Percentiles rank a stretch among this genome's conserved stretches.
phyloP scores from a whole-genome alignment of 2,329 filamentous ascomycete genomes.

The Colletotrichum sp. region DNA sequence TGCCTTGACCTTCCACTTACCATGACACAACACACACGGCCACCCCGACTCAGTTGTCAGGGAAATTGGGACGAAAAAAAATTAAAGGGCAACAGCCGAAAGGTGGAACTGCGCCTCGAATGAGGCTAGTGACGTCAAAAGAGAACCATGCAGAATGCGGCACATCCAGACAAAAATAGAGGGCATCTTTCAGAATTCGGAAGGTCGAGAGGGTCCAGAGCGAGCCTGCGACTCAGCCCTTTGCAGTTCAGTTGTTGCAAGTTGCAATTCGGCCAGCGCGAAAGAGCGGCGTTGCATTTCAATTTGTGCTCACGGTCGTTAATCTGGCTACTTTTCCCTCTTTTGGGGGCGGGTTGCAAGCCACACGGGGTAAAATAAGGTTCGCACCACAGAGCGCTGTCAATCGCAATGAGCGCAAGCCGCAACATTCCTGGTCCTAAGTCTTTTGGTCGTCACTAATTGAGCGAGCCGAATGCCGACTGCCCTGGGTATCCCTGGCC shows the following conservation, averaged over 20 bases:
- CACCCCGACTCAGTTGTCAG: conserved; percentile 6
- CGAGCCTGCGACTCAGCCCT: not conserved
- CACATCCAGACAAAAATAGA: not conserved
- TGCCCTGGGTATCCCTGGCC: conserved; percentile 3
- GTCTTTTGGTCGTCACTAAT: not conserved
- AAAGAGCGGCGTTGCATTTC: not conserved
- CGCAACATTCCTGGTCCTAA: not conserved
- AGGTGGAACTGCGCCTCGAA: not conserved
- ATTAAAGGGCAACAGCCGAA: not conserved
- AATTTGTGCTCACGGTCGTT: not conserved
- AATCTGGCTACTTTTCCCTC: not conserved
- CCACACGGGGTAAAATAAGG: not conserved
- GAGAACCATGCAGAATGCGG: not conserved
- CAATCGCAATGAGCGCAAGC: not conserved
- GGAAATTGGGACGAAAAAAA: not conserved
- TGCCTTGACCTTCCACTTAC: not conserved
- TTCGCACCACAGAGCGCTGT: not conserved
- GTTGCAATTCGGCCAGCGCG: not conserved
- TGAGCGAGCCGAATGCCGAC: conserved; percentile 13
- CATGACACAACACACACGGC: not conserved
- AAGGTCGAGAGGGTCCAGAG: not conserved
- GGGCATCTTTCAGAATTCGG: not conserved
- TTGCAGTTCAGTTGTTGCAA: not conserved
- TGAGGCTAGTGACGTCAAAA: conserved; percentile 8
- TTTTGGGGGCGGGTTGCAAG: not conserved